Percentiles rank a stretch among this genome's conserved stretches.
Conservation (phyloP, 2,329 filamentous ascomycete species). For the Geosmithia morbida region DNA sequence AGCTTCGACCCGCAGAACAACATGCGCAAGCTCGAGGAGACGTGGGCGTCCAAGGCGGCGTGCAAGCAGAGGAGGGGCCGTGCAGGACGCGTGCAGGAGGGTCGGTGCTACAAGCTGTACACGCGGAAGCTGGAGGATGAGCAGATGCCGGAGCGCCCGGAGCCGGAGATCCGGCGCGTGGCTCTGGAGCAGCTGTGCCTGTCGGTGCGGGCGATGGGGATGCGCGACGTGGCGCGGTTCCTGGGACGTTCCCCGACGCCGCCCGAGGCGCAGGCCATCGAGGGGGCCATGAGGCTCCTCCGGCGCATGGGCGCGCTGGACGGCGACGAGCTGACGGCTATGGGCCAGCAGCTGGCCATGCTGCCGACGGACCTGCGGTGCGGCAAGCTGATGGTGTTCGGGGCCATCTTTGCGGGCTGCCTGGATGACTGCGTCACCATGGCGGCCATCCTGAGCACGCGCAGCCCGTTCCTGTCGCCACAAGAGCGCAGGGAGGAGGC, state of each 20-base stretch:
- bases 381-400: constrained; percentile 90
- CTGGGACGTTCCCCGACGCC: constrained; percentile 79
- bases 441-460: constrained; percentile 80
- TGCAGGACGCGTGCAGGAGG: constrained; percentile 82
- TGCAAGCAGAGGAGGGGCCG: constrained; percentile 90
- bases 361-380: constrained; percentile 88
- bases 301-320: constrained; percentile 80
- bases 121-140: constrained; percentile 65
- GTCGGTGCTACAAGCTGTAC: constrained; percentile 90
- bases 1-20: constrained; percentile 85
- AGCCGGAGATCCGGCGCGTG: constrained; percentile 86
- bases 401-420: constrained; percentile 73
- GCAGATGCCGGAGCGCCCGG: constrained; percentile 76
- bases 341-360: constrained; percentile 87
- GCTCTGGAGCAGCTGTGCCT: constrained; percentile 89
- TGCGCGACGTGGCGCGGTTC: constrained; percentile 67
- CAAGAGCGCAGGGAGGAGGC: constrained; percentile 72
- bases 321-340: constrained; percentile 72
- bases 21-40: constrained; percentile 87
- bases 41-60: constrained; percentile 86
- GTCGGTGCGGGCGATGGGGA: constrained; percentile 89
- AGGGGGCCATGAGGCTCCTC: constrained; percentile 68
- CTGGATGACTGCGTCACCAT: constrained; percentile 80
- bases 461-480: constrained; percentile 75
- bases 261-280: constrained; percentile 71